Conservation (phyloP, 1,284 basidiomycete genomes). For the Pisolithus thermaeus region DNA sequence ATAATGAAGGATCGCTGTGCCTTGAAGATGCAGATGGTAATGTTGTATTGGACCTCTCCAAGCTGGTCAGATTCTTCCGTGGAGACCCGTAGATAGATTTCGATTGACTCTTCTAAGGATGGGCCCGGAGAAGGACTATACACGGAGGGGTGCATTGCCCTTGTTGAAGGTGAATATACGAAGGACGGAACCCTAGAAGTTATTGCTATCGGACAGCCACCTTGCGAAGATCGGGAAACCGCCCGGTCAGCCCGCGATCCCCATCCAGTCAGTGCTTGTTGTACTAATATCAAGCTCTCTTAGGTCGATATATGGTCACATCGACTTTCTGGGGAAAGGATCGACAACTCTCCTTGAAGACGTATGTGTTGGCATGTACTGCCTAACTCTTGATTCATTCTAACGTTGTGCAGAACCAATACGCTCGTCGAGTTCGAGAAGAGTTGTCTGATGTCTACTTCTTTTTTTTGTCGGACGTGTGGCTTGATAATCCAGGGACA, state of each 20-base stretch:
- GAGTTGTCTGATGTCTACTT: conserved; percentile 79
- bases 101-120: conserved; percentile 46
- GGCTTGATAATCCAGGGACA: conserved; percentile 88
- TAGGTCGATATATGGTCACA: conserved; percentile 87
- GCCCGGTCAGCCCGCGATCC: conserved; percentile 53
- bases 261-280: neutral
- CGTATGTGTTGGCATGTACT: conserved; percentile 39
- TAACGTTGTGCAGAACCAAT: conserved; percentile 42
- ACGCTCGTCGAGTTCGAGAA: conserved; percentile 53
- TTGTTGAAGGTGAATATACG: conserved; percentile 96
- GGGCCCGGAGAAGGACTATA: conserved; percentile 94
- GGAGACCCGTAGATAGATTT: neutral
- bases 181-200: conserved; percentile 86
- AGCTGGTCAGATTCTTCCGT: conserved; percentile 55
- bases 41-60: conserved; percentile 86
- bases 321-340: conserved; percentile 93
- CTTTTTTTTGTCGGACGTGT: conserved; percentile 92
- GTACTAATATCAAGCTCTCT: conserved; percentile 2
- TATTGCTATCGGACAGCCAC: conserved; percentile 94
- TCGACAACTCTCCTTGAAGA: conserved; percentile 91
- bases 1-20: conserved; percentile 85
- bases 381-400: conserved; percentile 3
- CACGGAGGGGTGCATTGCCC: conserved; percentile 92
- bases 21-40: conserved; percentile 92
- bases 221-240: conserved; percentile 81